These are phyloP conservation scores for Filobasidium floriforme DNA, from an alignment of 768 basidiomycete genomes.

Conservation along the genomic window DNA sequence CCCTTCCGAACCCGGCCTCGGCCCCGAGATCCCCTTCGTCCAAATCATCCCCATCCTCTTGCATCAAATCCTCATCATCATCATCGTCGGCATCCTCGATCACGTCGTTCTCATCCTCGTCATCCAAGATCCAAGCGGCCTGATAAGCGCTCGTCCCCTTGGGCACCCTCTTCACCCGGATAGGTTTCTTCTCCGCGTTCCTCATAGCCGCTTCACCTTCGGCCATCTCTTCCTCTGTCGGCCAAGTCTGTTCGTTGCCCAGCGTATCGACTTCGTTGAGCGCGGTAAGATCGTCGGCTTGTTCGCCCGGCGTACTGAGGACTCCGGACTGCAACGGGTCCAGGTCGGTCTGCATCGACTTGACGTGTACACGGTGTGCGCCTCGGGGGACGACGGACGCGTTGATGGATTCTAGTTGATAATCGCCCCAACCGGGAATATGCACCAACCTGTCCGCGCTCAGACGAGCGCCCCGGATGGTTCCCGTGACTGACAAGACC, in stretches of 20 bases:
- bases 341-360: slow-evolving; percentile 56
- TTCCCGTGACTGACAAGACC: slow-evolving; percentile 66
- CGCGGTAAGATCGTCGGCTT: slow-evolving; percentile 78
- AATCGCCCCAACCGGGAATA: slow-evolving; percentile 80
- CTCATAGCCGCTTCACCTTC: slow-evolving; percentile 44
- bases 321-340: slow-evolving; percentile 51
- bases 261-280: slow-evolving; percentile 74
- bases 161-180: slow-evolving; percentile 69
- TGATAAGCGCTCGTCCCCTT: slow-evolving; percentile 97
- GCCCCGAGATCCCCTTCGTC: slow-evolving; percentile 38
- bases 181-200: slow-evolving; percentile 54
- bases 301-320: slow-evolving; percentile 58
- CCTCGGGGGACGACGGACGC: slow-evolving; percentile 23
- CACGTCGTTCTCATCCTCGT: slow-evolving; percentile 59
- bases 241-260: slow-evolving; percentile 96
- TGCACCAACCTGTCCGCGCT: slow-evolving; percentile 81
- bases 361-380: slow-evolving; percentile 23
- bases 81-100: slow-evolving; percentile 50
- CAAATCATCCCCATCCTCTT: slow-evolving; percentile 33
- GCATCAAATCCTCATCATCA: slow-evolving; percentile 40
- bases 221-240: slow-evolving; percentile 90
- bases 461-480: slow-evolving; percentile 68
- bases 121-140: slow-evolving; percentile 90
- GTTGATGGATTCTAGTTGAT: slow-evolving; percentile 39
- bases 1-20: slow-evolving; percentile 28